Evolutionary conservation across 2,329 filamentous ascomycete species (phyloP), one percentile per base, ranked within the genome.

Genomic region (Aspergillus unguis): DNA sequence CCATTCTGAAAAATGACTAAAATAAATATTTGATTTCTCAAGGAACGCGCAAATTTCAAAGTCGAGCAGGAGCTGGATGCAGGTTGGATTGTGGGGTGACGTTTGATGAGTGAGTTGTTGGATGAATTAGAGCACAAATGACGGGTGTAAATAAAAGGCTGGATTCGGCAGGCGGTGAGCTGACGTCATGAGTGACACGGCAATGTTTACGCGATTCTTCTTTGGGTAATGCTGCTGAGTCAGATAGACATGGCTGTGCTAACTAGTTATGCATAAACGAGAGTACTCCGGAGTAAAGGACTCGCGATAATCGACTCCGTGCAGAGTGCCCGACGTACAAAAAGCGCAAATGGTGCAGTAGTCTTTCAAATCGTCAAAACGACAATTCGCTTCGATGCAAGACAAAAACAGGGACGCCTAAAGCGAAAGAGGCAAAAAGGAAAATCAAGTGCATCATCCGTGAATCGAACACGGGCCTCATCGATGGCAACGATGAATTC

Each of bases 401-500:
- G 17, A 17, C 17, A 17, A 17, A 17, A 17, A 17, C 17, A 17
- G 17, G 17, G 17, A 17, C 17, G 17, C 17, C 17, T 17, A 17
- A 17, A 17, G 17, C 17, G 17, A 17, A 5, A 28, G 29, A 10
- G 25, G 10, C 28, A 46, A 42, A 33, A 47, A 53, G 26, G 9
- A 41, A 37, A 47, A 54, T 45, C 38, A 3, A 33, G 51, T 35
- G 65, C 67, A 69, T 67, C 66, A 71, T 72, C 71, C 71, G 71
- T 71, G 71, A 74, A 74, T 74, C 71, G 71, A 74, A 74, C 71
- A 71, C 71, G 71, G 71, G 71, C 71, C 71, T 73, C 71, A 65
- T 74, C 71, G 71, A 74, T 72, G 70, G 70, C 70, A 72, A 72
- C 70, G 70, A 72, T 63, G 68, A 72, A 72, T 72, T 72, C 70